Evolutionary conservation across 371 early-diverging fungal species (phyloP), one percentile per base, ranked within the genome.

Genomic region (Chytridiales sp.): DNA sequence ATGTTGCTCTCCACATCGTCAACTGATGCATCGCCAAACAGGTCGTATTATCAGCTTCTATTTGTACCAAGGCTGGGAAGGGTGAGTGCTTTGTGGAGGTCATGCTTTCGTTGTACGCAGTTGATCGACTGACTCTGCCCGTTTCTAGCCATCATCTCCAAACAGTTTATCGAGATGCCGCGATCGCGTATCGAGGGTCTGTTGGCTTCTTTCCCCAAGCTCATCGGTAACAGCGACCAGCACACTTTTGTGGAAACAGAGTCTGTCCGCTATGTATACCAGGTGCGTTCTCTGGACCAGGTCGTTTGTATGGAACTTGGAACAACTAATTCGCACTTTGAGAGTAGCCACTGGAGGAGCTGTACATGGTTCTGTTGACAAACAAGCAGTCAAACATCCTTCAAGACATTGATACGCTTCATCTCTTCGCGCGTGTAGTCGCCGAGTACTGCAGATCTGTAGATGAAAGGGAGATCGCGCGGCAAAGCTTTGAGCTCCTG

Each of bases 211-310:
- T 97, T 97, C 65, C 97, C 98, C 5, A 96, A 95, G 74, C 80
- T 98, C 55, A 90, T 95, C 54, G 85, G 87, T 49, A 76, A 85
- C 4, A 53, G 47, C 32, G 90, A 92, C 64, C 95, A 98, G 77
- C 97, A 96, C 65, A 97, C 98, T 17, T 94, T 91, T 41, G 88
- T 96, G 35, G 97, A 98, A 67, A 97, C 95, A 0, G 98, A 97
- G 38, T 79, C 90, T 48, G 92, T 98, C 19, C 91, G 98, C 54
- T 98, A 93, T 68, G 94, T 97, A 46, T 98, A 95, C 77, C 81
- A 78, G 69, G 77, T 77, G 54, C 3, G 29, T 24, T 48, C n/a
- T 22, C 9, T 61, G 48, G 35, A 9, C 31, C 6, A 0, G 13
- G 46, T 13, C 11, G n/a, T 47, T 15, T 47, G 24, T 17, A 19